Evolutionary conservation across 2,329 filamentous ascomycete species (phyloP), one percentile per base, ranked within the genome.

Genomic region (Paracoccidioides brasiliensis): DNA sequence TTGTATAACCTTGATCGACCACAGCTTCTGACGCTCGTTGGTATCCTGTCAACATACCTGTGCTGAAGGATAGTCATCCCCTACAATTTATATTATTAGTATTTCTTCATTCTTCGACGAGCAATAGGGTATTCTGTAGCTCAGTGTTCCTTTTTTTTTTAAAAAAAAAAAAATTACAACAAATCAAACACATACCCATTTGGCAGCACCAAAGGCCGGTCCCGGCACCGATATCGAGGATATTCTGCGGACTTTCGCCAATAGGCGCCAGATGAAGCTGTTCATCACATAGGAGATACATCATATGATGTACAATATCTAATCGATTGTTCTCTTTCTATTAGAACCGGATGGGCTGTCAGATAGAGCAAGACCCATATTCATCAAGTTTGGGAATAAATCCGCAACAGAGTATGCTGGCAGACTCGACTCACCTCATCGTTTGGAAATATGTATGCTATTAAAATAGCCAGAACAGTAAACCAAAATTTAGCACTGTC

Each of bases 221-320:
- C 10, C 66, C 66, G 10, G 66, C 64, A 6, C 66, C 66, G 28
- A 68, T 55, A 54, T 68, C 66, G 3, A 68, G 53, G 32, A 67
- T 62, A 4, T 63, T 57, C 12, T 59, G 50, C 5, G 53, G 52
- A 4, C 51, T 30, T 2, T 52, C 37, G 3, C 56, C 50, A 12
- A 70, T 57, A 0, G 68, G 67, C 0, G 67, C 65, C 5, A 66
- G 56, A 51, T 61, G 65, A 1, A 72, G 63, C 32, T 67, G 67
- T 1, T 67, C 65, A 5, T 59, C 55, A 40, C 66, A 52, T 14
- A 57, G 40, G 12, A 54, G 32, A 37, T 53, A 53, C 44, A 64
- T 66, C 10, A 68, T 64, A 30, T 71, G 63, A 45, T 74, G 69
- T 3, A 67, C 55, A 60, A 73, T 69, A 46, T 73, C 69, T 1